Percentiles rank a stretch among this genome's conserved stretches.
Conservation (phyloP, 495 filamentous ascomycete species). For the Penicillium daleae region DNA sequence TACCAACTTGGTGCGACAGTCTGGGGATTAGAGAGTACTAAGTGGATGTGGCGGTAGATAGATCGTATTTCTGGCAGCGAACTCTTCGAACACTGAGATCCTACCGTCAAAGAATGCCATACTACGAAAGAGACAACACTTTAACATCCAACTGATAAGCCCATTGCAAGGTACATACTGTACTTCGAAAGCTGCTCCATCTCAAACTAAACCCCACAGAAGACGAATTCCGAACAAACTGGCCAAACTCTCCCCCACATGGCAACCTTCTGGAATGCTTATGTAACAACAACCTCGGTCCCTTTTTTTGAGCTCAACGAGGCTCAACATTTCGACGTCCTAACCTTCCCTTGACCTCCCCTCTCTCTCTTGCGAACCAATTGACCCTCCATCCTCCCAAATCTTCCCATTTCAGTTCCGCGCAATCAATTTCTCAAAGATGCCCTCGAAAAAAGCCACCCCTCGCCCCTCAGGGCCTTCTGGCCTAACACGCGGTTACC, state of each 20-base stretch:
- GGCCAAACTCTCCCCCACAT: constrained; percentile 3
- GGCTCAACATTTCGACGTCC: not conserved
- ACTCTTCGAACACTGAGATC: too few relatives aligned
- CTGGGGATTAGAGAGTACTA: too few relatives aligned
- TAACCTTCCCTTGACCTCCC: not conserved
- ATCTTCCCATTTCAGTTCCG: too few relatives aligned
- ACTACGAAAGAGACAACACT: too few relatives aligned
- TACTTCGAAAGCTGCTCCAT: not conserved
- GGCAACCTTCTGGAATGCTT: constrained; percentile 30
- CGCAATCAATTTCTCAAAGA: too few relatives aligned
- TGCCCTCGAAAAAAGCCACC: constrained; percentile 15
- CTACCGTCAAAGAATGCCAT: too few relatives aligned
- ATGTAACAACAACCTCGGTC: constrained; percentile 28
- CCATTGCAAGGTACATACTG: too few relatives aligned
- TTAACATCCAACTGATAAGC: too few relatives aligned
- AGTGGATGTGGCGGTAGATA: too few relatives aligned
- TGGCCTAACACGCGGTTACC: constrained; percentile 55
- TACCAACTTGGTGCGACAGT: too few relatives aligned
- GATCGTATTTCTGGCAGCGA: too few relatives aligned
- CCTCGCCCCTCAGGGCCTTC: constrained; percentile 28
- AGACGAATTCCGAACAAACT: not conserved
- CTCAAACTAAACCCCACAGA: not conserved
- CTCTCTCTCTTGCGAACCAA: not conserved
- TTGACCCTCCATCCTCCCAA: too few relatives aligned
- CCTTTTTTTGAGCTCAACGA: constrained; percentile 12